Evolutionary conservation across 148 eudicot genomes (phyloP), one percentile per base, ranked within the genome.

Genomic region (Chenopodium quinoa): DNA sequence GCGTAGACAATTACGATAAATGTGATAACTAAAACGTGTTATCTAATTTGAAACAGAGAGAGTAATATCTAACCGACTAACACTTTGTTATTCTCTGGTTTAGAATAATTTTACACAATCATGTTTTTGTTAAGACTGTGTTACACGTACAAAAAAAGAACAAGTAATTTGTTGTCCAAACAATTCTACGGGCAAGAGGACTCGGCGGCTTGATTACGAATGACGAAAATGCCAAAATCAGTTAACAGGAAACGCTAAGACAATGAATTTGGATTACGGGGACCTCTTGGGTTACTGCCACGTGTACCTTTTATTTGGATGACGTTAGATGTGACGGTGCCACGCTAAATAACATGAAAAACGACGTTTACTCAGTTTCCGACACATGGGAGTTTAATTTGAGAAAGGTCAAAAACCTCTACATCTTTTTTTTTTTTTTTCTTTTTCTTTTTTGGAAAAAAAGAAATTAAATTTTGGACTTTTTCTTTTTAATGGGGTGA

Each of bases 271-370:
- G 66, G 27, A 62, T 62, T 19, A 58, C 1, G 12, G 40, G 60
- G 65, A 13, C 67, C 63, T 12, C 20, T 8, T 9, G 9, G 25
- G 2, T 3, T 63, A 2, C 34, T 50, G 73, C 63, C 78, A 81
- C 83, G 78, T 81, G 66, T 65, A 2, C 32, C 0, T 48, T 13
- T 31, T 74, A 9, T 11, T 17, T 27, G 65, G 74, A 7, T 65
- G 79, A 81, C 74, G 79, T 81, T 52, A 73, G 48, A 34, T 75
- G 52, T 65, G 78, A 81, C 65, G 70, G 17, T n/a, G 47, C 73
- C 4, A 2, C 12, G 19, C 7, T 67, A 48, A 12, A 17, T 7
- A 62, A 62, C 66, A 27, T 62, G 66, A 62, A 62, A 50, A 62
- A 62, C 7, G 40, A 32, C 14, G 72, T 68, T 20, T 14, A 17